Evolutionary conservation across 1,139 yeast species (phyloP).

Genomic region (Pichia sp.): DNA sequence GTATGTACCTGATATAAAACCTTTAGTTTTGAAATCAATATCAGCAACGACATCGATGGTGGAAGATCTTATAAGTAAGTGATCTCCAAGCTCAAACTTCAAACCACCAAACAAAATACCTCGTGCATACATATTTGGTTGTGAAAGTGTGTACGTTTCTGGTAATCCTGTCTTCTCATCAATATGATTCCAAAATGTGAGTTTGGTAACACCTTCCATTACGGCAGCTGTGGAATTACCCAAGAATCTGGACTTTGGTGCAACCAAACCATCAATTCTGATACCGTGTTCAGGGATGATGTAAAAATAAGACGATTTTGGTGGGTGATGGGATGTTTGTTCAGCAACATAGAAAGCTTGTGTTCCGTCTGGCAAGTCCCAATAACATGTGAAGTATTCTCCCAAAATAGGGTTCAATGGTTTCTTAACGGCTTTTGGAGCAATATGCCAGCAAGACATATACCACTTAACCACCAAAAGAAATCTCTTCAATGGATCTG

Average conservation of each 20-base stretch:
- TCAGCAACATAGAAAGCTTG: conserved; percentile 83
- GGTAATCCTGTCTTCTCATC: conserved; percentile 37
- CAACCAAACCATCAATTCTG: conserved; percentile 80
- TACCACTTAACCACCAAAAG: conserved; percentile 78
- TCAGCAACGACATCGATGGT: conserved; percentile 59
- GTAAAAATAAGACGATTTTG: conserved; percentile 89
- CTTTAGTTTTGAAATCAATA: conserved; percentile 91
- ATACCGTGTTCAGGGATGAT: conserved; percentile 74
- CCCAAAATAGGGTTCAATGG: conserved; percentile 94
- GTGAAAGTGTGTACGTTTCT: conserved; percentile 72
- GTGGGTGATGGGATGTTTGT: conserved; percentile 98
- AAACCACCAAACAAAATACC: conserved; percentile 88
- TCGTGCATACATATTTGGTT: conserved; percentile 94
- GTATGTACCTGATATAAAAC: conserved; percentile 87
- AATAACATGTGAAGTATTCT: conserved; percentile 81
- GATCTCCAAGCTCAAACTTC: conserved; percentile 89
- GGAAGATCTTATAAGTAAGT: conserved; percentile 65
- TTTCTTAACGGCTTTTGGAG: conserved; percentile 96
- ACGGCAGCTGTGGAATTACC: conserved; percentile 97
- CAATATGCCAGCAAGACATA: conserved; percentile 93
- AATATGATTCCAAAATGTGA: conserved; percentile 59
- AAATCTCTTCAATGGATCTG: conserved; percentile 62
- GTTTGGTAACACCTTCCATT: conserved; percentile 84
- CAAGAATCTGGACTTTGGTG: conserved; percentile 81
- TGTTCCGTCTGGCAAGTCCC: conserved; percentile 68